Percentiles rank a stretch among this genome's conserved stretches.
Conservation (phyloP, 1,284 basidiomycete species). For the Cryptococcus neoformans region DNA sequence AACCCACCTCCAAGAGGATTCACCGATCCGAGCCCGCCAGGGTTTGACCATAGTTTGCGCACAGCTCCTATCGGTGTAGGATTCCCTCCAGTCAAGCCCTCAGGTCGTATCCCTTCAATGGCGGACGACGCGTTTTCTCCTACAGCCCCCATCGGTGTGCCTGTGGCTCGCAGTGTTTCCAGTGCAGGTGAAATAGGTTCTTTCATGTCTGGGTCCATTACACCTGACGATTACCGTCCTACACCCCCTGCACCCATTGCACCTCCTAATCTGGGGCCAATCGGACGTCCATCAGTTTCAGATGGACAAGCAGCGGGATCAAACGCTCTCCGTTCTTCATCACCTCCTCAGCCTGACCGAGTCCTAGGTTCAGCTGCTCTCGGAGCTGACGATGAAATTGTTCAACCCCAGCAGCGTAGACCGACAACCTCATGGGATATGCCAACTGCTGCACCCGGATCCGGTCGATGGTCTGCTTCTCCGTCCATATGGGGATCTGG, state of each 20-base stretch:
- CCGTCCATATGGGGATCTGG: conserved; percentile 23
- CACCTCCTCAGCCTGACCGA: conserved; percentile 29
- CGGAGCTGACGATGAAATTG: conserved; percentile 39
- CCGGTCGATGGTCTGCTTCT: conserved; percentile 34
- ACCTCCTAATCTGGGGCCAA: conserved; percentile 17
- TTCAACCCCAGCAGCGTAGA: conserved; percentile 24
- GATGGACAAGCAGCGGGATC: conserved; percentile 11
- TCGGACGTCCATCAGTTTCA: conserved; percentile 19
- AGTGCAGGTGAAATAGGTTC: conserved; percentile 14
- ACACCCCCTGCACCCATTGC: conserved; percentile 19
- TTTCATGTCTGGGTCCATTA: conserved; percentile 1
- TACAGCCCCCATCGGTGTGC: conserved; percentile 30
- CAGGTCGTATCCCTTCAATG: conserved; percentile 21
- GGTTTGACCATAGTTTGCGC: conserved; percentile 23
- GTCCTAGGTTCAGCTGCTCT: conserved; percentile 41
- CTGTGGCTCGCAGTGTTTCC: conserved; percentile 10
- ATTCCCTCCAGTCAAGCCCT: conserved; percentile 16
- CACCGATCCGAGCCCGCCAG: conserved; percentile 22
- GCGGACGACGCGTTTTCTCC: conserved; percentile 36
- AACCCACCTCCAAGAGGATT: conserved; percentile 23
- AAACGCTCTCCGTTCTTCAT: conserved; percentile 10
- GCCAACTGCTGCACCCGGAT: conserved; percentile 25
- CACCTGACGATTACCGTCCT: conserved; percentile 12
- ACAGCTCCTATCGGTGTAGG: conserved; percentile 39
- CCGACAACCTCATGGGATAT: conserved; percentile 24